Conservation (phyloP, 192 early-diverging fungal genomes). For the Coemansia sp. region DNA sequence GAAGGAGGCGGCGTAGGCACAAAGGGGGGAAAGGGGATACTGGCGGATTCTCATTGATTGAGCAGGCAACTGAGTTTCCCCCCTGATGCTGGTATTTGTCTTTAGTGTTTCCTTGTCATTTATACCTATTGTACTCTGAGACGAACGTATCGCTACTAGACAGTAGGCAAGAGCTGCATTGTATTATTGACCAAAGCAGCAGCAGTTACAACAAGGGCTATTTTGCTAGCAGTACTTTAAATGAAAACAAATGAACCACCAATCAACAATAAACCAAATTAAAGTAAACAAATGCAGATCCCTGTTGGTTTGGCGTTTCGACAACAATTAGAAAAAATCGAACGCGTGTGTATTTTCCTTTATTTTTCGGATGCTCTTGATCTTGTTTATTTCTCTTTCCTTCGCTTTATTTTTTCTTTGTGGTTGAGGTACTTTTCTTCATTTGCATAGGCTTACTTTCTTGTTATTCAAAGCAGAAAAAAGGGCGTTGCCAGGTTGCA, state of each 20-base stretch:
- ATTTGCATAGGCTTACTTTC: constrained; percentile 2
- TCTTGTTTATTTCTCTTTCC: not conserved
- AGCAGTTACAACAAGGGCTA: too few species aligned
- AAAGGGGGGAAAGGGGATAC: not conserved
- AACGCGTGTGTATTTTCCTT: not conserved
- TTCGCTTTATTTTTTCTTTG: not conserved
- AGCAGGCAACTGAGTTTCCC: too few species aligned
- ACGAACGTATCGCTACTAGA: too few species aligned
- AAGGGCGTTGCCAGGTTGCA: not conserved
- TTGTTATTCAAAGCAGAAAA: not conserved
- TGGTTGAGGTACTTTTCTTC: not conserved
- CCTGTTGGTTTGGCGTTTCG: not conserved
- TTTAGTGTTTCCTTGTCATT: too few species aligned
- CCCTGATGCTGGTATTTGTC: too few species aligned
- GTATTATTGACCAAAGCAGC: too few species aligned
- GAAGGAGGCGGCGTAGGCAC: not conserved
- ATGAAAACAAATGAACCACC: not conserved
- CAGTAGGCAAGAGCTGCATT: too few species aligned
- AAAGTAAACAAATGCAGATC: constrained; percentile 7
- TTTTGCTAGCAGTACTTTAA: not conserved
- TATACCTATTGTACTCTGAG: too few species aligned
- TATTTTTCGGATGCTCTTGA: not conserved
- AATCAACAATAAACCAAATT: not conserved
- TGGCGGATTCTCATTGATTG: too few species aligned
- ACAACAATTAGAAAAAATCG: not conserved